Evolutionary conservation across 768 basidiomycete genomes (phyloP), one percentile per base, ranked within the genome.

Genomic region (Lactarius hatsudake): DNA sequence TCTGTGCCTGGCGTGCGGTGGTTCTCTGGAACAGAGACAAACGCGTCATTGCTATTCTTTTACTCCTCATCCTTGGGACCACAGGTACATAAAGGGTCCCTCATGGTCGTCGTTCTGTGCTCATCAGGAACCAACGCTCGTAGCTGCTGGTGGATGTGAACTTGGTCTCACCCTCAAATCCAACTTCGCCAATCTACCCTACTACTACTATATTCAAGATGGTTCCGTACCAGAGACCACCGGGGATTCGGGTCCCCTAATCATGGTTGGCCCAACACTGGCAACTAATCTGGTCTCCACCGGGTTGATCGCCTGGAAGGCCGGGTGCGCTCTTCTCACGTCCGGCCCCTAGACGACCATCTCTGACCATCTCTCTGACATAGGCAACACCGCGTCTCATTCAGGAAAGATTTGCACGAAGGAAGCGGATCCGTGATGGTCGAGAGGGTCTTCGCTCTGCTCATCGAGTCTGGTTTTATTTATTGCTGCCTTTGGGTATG

Each of bases 401-500:
- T 59, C 20, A 2, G n/a, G 34, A 38, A 59, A 23, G 9, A 38
- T n/a, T 23, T 59, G n/a, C 4, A 26, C 0, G 61, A 62, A 40
- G 65, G 65, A 23, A 58, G 3, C 12, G 42, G 40, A 30, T 51
- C 65, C 0, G 23, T 38, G 23, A 66, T 34, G 20, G 61, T 62
- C 12, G 65, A 62, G 20, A 66, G 40, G 38, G 28, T 62, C 18
- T 36, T 66, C 36, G 65, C 65, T 30, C 36, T 66, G 18, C 61
- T 66, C 55, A 43, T 66, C n/a, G 65, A 66, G 36, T 66, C n/a
- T n/a, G n/a, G n/a, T n/a, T n/a, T n/a, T n/a, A n/a, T n/a, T n/a
- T n/a, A n/a, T n/a, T n/a, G n/a, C 65, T 13, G 61, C 36, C 12
- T 66, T 13, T 66, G 56, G 65, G 65, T 66, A 20, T 3, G 65